A percentile compares a stretch with the other conserved stretches of the same genome.
Evolutionary conservation across 495 filamentous ascomycete genomes (phyloP).

Genomic region (Hyaloscypha hepaticicola): DNA sequence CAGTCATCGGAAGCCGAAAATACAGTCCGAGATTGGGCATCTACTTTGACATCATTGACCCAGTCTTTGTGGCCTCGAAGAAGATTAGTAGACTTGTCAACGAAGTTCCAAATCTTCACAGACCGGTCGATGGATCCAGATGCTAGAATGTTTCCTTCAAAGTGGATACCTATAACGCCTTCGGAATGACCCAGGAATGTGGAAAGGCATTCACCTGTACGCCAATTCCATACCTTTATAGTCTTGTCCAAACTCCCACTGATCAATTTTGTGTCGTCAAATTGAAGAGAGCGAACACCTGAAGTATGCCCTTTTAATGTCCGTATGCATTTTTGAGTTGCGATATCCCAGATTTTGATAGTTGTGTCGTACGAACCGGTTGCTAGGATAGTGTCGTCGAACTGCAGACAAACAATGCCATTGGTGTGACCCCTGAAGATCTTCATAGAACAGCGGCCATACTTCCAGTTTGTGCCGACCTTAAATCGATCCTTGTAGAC

Average conservation of each 20-base stretch:
- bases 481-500: slow-evolving; percentile 87
- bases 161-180: slow-evolving; percentile 84
- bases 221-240: slow-evolving; percentile 94
- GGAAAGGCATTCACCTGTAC: slow-evolving; percentile 82
- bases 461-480: slow-evolving; percentile 94
- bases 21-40: slow-evolving; percentile 75
- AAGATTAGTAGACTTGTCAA: slow-evolving; percentile 72
- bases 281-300: slow-evolving; percentile 86
- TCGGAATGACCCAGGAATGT: slow-evolving; percentile 74
- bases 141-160: slow-evolving; percentile 76
- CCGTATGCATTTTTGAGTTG: slow-evolving; percentile 79
- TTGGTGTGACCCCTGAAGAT: slow-evolving; percentile 88
- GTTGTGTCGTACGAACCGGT: slow-evolving; percentile 94
- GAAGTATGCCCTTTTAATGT: slow-evolving; percentile 78
- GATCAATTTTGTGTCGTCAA: slow-evolving; percentile 88
- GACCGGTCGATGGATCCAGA: slow-evolving; percentile 86
- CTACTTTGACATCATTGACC: slow-evolving; percentile 90
- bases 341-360: slow-evolving; percentile 94
- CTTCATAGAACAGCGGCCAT: slow-evolving; percentile 79
- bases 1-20: slow-evolving; percentile 93
- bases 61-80: slow-evolving; percentile 87
- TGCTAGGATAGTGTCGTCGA: slow-evolving; percentile 88
- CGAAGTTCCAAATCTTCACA: slow-evolving; percentile 92
- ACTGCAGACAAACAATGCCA: slow-evolving; percentile 94
- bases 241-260: slow-evolving; percentile 79